A percentile compares a stretch with the other conserved stretches of the same genome.
phyloP scores from a whole-genome alignment of 495 filamentous ascomycete genomes.

The Aspergillus carlsbadensis region DNA sequence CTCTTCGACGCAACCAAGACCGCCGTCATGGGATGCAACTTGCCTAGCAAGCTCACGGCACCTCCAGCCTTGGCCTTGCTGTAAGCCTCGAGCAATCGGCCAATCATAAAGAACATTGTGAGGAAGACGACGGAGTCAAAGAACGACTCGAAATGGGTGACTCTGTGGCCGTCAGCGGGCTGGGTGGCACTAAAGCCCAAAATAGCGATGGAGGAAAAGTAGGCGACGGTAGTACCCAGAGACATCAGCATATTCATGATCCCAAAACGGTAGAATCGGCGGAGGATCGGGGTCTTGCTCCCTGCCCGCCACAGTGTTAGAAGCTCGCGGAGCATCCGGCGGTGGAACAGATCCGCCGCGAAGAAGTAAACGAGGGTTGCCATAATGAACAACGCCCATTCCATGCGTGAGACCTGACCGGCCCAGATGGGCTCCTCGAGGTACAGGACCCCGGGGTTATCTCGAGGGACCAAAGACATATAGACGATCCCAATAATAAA shows the following conservation, averaged over 20 bases:
- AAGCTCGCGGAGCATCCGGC: slow-evolving; percentile 74
- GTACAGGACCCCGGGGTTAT: slow-evolving; percentile 54
- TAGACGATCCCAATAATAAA: slow-evolving; percentile 88
- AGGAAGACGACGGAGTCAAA: slow-evolving; percentile 95
- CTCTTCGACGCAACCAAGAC: slow-evolving; percentile 52
- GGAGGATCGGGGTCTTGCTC: slow-evolving; percentile 69
- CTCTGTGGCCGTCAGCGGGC: slow-evolving; percentile 40
- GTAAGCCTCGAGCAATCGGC: slow-evolving; percentile 80
- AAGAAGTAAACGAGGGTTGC: slow-evolving; percentile 88
- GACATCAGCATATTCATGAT: slow-evolving; percentile 96
- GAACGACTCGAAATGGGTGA: slow-evolving; percentile 53
- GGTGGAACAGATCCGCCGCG: slow-evolving; percentile 82
- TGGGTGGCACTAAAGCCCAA: slow-evolving; percentile 65
- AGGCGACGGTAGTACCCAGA: slow-evolving; percentile 83
- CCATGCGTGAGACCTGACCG: slow-evolving; percentile 69
- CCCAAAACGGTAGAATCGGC: slow-evolving; percentile 85
- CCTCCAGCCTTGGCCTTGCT: slow-evolving; percentile 90
- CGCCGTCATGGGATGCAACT: slow-evolving; percentile 76
- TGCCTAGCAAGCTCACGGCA: slow-evolving; percentile 75
- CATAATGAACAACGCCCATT: slow-evolving; percentile 81
- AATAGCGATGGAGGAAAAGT: slow-evolving; percentile 77
- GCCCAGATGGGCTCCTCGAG: slow-evolving; percentile 68
- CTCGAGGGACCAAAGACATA: slow-evolving; percentile 71
- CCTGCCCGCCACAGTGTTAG: slow-evolving; percentile 71
- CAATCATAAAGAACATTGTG: slow-evolving; percentile 83